Evolutionary conservation across 108 stramenopile genomes (phyloP).

Genomic region (Skeletonema grethae): DNA sequence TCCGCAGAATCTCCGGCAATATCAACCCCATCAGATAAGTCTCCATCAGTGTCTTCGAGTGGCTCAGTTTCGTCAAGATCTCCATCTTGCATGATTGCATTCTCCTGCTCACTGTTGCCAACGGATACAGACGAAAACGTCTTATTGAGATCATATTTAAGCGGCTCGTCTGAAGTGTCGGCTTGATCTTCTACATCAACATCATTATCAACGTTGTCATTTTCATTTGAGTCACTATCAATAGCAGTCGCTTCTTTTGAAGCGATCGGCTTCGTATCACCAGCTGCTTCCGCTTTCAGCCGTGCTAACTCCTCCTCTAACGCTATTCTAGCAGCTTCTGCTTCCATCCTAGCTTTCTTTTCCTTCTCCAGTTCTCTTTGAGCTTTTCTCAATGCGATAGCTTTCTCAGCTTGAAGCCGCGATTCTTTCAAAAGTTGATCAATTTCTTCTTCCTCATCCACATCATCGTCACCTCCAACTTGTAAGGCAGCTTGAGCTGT

Average conservation of each 20-base stretch:
- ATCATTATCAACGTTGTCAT: not conserved
- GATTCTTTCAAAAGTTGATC: slow-evolving; percentile 46
- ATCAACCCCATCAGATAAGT: not conserved
- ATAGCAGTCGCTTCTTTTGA: not conserved
- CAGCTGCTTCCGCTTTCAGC: slow-evolving; percentile 8
- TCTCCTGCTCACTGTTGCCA: not conserved
- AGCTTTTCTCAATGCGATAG: slow-evolving; percentile 41
- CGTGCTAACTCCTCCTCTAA: slow-evolving; percentile 19
- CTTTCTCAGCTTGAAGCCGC: slow-evolving; percentile 38
- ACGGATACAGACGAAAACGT: not conserved
- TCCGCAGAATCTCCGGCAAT: not conserved
- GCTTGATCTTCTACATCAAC: not conserved
- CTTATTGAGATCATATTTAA: slow-evolving; percentile 1
- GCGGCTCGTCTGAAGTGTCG: not conserved
- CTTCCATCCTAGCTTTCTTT: slow-evolving; percentile 16
- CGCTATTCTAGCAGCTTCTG: slow-evolving; percentile 19
- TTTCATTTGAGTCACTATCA: not conserved
- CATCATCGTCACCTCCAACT: not conserved
- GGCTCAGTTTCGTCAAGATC: not conserved
- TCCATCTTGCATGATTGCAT: not conserved
- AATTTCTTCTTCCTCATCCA: slow-evolving; percentile 38
- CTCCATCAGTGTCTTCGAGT: not conserved
- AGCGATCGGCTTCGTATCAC: not conserved
- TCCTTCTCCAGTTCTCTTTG: slow-evolving; percentile 41
- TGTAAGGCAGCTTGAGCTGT: not conserved